Base-by-base conservation (phyloP, 805 yeast genomes). In the Candida ficus region DNA sequence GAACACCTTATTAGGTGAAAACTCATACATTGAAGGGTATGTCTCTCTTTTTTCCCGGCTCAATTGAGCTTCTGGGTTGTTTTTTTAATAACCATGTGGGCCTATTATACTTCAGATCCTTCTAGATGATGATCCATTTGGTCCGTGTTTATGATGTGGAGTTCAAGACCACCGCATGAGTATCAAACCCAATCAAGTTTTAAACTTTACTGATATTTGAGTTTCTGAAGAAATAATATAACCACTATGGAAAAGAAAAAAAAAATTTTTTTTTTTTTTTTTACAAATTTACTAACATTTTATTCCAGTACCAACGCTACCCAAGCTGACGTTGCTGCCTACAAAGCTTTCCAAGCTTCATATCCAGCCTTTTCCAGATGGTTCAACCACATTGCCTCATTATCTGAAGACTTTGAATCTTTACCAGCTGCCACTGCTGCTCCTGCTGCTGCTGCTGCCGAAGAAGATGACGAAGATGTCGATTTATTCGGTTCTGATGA, bases 61-160 rank as follows among this genome's bases (percentile, higher is more conserved):
- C 27, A 23, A 32, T 35, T 33, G 35, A 23, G 36, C 26, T n/a
- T 25, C 18, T 14, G 20, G 30, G 17, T 16, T n/a, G n/a, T n/a
- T n/a, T n/a, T n/a, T n/a, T n/a, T n/a, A n/a, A n/a, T n/a, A n/a
- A n/a, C n/a, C n/a, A n/a, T n/a, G n/a, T n/a, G n/a, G n/a, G n/a
- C n/a, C n/a, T n/a, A n/a, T n/a, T n/a, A n/a, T n/a, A n/a, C n/a
- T n/a, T n/a, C n/a, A n/a, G n/a, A n/a, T n/a, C n/a, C n/a, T 14
- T 28, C 31, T 33, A 29, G 22, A 75, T 80, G 87, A 81, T 83
- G 89, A 83, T 69, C 71, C 61, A 63, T 73, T 82, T 85, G 95
- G 95, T 85, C 95, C 95, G 90, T 85, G 95, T 86, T 86, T 83
- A 83, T 78, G 95, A 87, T 85, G 89, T 81, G 95, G 87, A 71